A percentile compares a stretch with the other conserved stretches of the same genome.
Conservation (phyloP, 495 filamentous ascomycete species). For the Stereocaulon alpinum region DNA sequence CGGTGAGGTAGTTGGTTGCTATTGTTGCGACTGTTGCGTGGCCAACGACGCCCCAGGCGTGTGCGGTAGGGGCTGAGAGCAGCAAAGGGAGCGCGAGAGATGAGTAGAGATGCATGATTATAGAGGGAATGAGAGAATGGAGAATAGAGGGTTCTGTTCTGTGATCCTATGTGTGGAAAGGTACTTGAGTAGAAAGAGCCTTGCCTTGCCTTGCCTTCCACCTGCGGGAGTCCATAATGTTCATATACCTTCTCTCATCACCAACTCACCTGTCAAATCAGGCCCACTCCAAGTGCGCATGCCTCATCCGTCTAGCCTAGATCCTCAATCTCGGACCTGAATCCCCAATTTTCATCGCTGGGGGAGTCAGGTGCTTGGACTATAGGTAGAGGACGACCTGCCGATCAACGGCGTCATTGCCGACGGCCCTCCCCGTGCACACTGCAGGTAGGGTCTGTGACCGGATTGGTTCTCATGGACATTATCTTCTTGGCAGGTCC, state of each 20-base stretch:
- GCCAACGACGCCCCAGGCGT: slow-evolving; percentile 48
- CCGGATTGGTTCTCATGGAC: slow-evolving; percentile 1
- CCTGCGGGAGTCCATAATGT: not conserved
- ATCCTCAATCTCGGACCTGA: not conserved
- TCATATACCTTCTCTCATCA: not conserved
- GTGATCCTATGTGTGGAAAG: not conserved
- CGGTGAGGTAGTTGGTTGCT: slow-evolving; percentile 41
- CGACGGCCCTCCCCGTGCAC: not conserved
- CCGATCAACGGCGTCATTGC: not conserved
- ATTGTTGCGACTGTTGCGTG: slow-evolving; percentile 53
- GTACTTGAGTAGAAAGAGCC: not conserved
- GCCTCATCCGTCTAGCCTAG: slow-evolving; percentile 5
- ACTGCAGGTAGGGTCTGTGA: not conserved
- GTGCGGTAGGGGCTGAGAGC: slow-evolving; percentile 8
- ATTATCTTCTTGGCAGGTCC: slow-evolving; percentile 7
- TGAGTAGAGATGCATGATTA: slow-evolving; percentile 4
- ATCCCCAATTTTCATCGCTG: not conserved
- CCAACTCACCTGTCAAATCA: not conserved
- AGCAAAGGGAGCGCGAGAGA: slow-evolving; percentile 13
- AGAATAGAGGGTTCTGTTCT: not conserved
- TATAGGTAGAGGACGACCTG: slow-evolving; percentile 6
- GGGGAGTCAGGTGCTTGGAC: slow-evolving; percentile 9
- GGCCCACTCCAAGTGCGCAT: slow-evolving; percentile 1
- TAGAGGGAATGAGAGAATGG: not conserved
- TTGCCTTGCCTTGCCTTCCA: not conserved